phyloP scores from a whole-genome alignment of 2,329 filamentous ascomycete genomes.

The Aspergillus luchuensis region DNA sequence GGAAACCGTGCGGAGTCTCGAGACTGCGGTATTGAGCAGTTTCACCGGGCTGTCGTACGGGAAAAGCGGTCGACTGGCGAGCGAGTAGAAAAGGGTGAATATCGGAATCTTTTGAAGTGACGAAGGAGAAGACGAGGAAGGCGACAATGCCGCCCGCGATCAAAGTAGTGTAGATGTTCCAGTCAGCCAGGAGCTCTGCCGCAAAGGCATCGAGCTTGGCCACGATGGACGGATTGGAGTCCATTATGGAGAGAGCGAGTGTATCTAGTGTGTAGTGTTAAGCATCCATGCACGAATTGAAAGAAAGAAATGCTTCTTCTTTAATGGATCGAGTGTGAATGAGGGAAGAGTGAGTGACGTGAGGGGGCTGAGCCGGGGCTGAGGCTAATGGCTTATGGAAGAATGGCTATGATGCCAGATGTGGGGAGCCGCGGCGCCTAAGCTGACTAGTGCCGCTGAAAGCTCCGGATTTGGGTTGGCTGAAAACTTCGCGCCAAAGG shows the following conservation, averaged over 20 bases:
- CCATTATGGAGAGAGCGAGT: constrained; percentile 32
- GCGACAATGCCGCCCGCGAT: constrained; percentile 67
- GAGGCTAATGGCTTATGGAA: neutral
- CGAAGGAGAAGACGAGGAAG: constrained; percentile 70
- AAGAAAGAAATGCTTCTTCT: neutral
- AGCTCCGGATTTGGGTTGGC: constrained; percentile 13
- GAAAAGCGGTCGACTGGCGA: constrained; percentile 75
- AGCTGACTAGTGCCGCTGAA: neutral
- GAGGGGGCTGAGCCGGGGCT: constrained; percentile 2
- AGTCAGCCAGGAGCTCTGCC: constrained; percentile 70
- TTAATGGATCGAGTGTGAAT: neutral
- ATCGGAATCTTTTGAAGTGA: constrained; percentile 77
- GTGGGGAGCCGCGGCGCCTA: constrained; percentile 20
- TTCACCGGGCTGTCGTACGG: constrained; percentile 79
- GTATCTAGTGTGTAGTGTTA: constrained; percentile 3
- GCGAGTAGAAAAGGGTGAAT: constrained; percentile 88
- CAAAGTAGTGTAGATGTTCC: constrained; percentile 77
- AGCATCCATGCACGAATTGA: neutral
- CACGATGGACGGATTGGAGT: constrained; percentile 56
- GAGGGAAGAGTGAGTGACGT: neutral
- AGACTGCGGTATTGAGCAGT: constrained; percentile 84
- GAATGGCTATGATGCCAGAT: constrained; percentile 8
- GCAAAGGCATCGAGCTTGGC: constrained; percentile 72
- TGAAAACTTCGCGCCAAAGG: constrained; percentile 25
- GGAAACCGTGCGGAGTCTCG: constrained; percentile 81